Percentiles rank a stretch among this genome's conserved stretches.
Conservation (phyloP, 495 filamentous ascomycete genomes). For the Penicillium egyptiacum region DNA sequence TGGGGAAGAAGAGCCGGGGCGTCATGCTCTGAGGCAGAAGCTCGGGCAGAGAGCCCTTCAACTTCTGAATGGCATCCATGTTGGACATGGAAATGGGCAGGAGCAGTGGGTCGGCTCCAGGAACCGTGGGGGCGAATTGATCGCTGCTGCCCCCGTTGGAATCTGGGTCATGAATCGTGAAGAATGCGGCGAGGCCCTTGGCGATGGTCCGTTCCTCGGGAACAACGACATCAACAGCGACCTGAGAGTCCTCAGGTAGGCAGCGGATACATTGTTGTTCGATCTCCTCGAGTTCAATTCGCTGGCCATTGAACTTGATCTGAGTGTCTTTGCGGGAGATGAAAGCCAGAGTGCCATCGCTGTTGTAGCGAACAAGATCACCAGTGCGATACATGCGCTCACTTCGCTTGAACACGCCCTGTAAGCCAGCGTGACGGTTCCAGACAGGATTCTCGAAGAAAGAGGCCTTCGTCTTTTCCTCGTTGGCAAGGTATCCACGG, state of each 20-base stretch:
- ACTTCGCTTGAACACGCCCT: conserved; percentile 26
- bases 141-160: conserved; percentile 25
- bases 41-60: conserved; percentile 38
- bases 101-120: conserved; percentile 32
- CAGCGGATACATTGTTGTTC: conserved; percentile 52
- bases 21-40: conserved; percentile 57
- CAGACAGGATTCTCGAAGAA: conserved; percentile 59
- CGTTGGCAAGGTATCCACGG: conserved; percentile 57
- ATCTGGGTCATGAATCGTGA: conserved; percentile 30
- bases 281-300: conserved; percentile 66
- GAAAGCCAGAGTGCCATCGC: conserved; percentile 50
- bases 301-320: conserved; percentile 65
- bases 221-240: conserved; percentile 45
- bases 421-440: conserved; percentile 30
- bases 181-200: conserved; percentile 46
- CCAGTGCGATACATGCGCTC: conserved; percentile 51
- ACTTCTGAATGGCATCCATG: conserved; percentile 31
- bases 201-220: conserved; percentile 36
- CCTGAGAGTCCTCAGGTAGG: conserved; percentile 37
- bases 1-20: conserved; percentile 60
- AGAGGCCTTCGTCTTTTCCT: conserved; percentile 53
- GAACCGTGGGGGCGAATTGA: conserved; percentile 19
- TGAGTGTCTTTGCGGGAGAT: conserved; percentile 64
- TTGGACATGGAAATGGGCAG: conserved; percentile 35
- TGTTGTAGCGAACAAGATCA: conserved; percentile 54